phyloP scores from a whole-genome alignment of 2,329 filamentous ascomycete genomes.

The Stachybotrys chlorohalonatus region DNA sequence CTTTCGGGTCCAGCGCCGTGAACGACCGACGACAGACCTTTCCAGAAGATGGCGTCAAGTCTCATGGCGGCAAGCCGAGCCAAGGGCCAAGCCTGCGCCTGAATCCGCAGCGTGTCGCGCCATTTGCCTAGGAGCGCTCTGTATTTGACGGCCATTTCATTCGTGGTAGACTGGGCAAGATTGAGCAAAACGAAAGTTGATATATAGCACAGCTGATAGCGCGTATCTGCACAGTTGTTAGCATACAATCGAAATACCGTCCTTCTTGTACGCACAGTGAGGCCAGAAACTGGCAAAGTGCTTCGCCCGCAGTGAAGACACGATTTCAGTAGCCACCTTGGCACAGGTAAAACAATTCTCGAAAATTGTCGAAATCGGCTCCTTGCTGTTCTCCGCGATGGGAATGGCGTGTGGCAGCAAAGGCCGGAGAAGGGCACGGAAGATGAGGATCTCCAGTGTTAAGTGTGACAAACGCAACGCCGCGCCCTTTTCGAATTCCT shows the following conservation, averaged over 20 bases:
- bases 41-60: constrained; percentile 14
- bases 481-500: constrained; percentile 12
- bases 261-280: constrained; percentile 5
- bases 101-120: constrained; percentile 12
- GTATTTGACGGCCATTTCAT: constrained; percentile 7
- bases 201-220: constrained; percentile 15
- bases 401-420: constrained; percentile 5
- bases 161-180: constrained; percentile 11
- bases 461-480: constrained; percentile 13
- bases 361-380: constrained; percentile 14
- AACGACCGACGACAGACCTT: constrained; percentile 9
- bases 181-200: constrained; percentile 13
- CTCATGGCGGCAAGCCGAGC: constrained; percentile 13
- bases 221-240: constrained; percentile 7
- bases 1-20: constrained; percentile 10
- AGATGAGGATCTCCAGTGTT: constrained; percentile 14
- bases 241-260: background rate
- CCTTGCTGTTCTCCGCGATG: constrained; percentile 3
- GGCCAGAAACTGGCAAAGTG: constrained; percentile 16
- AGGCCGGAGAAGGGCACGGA: constrained; percentile 13
- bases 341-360: constrained; percentile 8
- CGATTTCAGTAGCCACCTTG: constrained; percentile 11
- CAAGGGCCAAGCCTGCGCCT: constrained; percentile 13
- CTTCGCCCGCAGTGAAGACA: constrained; percentile 9
- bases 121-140: constrained; percentile 10